Base-by-base conservation (phyloP, 139 green algal genomes). In the Chlamydomonas asymmetrica region DNA sequence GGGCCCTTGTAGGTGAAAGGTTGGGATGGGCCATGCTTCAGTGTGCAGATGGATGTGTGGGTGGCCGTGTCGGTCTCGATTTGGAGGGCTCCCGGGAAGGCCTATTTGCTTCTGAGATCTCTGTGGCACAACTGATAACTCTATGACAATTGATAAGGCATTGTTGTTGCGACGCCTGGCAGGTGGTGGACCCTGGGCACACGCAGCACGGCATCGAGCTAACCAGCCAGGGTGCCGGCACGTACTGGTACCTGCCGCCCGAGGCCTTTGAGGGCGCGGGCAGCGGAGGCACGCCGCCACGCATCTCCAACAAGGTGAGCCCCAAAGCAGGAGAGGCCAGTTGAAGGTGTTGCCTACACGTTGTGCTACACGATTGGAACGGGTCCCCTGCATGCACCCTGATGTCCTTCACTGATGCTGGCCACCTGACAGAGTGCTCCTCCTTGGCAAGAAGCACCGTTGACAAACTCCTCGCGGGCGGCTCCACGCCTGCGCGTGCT, bases 181-280 rank as follows among this genome's bases (percentile, higher is more conserved):
- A 85, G 79, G 76, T 94, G 5, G 90, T 96, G 50, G 88, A 90
- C 48, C 91, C 96, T 41, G 91, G 90, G 16, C 76, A 91, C 32
- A 95, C 87, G 27, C 75, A 79, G 63, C 77, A 80, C 52, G 90
- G 91, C 66, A 89, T 98, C 88, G 95, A 98, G 89, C 86, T 98
- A 52, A 98, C 95, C 48, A 97, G 89, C 75, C 95, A 98, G 74
- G 93, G 92, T 0, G 94, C 93, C 0, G 95, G 95, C 48, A 98
- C 95, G 71, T 98, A 98, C 88, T 98, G 92, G 92, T 94, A 97
- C 82, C 81, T 94, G 20, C 91, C 92, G 5, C 87, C 87, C 48
- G 86, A 91, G 82, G 96, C 93, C 73, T 97, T 98, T 74, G 88
- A 95, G 0, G 83, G 75, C 6, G 22, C 37, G 18, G 50, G 61